Conservation (phyloP, 106 monocot species). For the Alisma plantagoaquatica region DNA sequence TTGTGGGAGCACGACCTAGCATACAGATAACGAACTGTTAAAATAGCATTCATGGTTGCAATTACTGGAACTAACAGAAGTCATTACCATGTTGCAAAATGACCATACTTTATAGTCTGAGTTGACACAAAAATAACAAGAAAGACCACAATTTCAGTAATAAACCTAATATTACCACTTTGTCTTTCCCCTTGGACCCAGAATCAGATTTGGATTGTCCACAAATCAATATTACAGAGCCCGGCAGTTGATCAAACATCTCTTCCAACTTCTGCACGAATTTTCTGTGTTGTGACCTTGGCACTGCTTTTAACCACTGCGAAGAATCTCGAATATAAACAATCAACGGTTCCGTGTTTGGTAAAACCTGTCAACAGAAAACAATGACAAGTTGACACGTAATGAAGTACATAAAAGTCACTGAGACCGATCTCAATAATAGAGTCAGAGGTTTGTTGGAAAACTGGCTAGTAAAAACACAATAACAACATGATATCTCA, state of each 20-base stretch:
- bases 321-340: constrained; percentile 84
- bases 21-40: constrained; percentile 7
- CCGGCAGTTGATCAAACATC: constrained; percentile 69
- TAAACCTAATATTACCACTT: constrained; percentile 61
- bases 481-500: too few species aligned
- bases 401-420: not conserved
- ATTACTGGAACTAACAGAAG: too few species aligned
- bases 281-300: constrained; percentile 56
- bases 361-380: constrained; percentile 48
- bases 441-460: not conserved
- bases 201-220: constrained; percentile 66
- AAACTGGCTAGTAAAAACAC: not conserved
- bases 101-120: too few species aligned
- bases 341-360: constrained; percentile 61
- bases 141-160: too few species aligned
- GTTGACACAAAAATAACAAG: too few species aligned
- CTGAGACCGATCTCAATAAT: not conserved
- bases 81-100: too few species aligned
- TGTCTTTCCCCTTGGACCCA: constrained; percentile 66
- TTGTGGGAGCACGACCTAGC: constrained; percentile 74
- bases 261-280: constrained; percentile 58
- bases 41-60: not conserved
- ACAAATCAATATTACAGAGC: constrained; percentile 68
- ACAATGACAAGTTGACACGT: not conserved
- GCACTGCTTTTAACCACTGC: constrained; percentile 56